These are phyloP conservation scores for Plantago lanceolata DNA, from an alignment of 305 asterid genomes.

Conservation along the genomic window DNA sequence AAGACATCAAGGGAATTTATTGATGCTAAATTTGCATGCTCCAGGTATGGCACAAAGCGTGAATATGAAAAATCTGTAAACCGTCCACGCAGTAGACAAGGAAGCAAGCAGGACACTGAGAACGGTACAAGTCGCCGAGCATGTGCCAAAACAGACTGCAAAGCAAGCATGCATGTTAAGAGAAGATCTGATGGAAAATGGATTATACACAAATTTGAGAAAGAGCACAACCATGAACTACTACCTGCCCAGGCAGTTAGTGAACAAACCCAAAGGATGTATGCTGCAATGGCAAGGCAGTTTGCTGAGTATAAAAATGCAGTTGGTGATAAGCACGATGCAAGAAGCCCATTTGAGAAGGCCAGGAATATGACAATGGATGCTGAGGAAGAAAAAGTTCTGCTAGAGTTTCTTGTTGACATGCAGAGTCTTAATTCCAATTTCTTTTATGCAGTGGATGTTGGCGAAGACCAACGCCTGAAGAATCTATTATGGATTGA, in stretches of 20 bases:
- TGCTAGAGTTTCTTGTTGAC: conserved; percentile 64
- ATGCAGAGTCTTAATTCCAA: conserved; percentile 74
- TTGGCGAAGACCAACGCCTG: conserved; percentile 70
- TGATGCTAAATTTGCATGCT: conserved; percentile 81
- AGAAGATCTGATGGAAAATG: conserved; percentile 87
- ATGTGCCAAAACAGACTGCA: conserved; percentile 91
- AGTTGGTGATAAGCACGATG: conserved; percentile 65
- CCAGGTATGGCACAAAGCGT: conserved; percentile 84
- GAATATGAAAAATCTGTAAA: conserved; percentile 78
- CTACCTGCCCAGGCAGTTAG: conserved; percentile 95
- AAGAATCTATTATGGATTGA: conserved; percentile 78
- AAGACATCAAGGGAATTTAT: conserved; percentile 80
- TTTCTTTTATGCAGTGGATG: conserved; percentile 76
- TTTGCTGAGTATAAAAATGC: conserved; percentile 87
- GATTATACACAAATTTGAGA: conserved; percentile 89
- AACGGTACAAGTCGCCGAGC: conserved; percentile 88
- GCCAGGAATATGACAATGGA: conserved; percentile 59
- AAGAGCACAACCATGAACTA: conserved; percentile 90
- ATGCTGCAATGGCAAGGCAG: conserved; percentile 88
- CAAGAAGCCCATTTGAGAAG: conserved; percentile 69
- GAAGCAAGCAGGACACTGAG: conserved; percentile 71
- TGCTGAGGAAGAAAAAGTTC: conserved; percentile 45
- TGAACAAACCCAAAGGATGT: conserved; percentile 89
- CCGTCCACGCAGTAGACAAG: conserved; percentile 83
- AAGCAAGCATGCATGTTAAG: conserved; percentile 96